These are phyloP conservation scores for Singerocomus inundabilis DNA, from an alignment of 1,284 basidiomycete species.

Conservation along the genomic window DNA sequence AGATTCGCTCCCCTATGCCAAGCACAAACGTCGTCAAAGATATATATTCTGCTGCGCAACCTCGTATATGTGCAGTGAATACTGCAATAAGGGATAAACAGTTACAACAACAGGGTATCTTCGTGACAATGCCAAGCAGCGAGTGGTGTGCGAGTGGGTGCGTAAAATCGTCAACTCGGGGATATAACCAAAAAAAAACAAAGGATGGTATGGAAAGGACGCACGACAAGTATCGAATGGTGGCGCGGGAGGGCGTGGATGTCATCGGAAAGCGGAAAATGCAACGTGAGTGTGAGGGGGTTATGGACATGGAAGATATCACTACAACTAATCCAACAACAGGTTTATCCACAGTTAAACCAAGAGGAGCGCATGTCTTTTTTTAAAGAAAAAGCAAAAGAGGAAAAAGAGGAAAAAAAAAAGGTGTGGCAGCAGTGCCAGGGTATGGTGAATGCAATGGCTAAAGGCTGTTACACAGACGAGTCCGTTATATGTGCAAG, in stretches of 20 bases:
- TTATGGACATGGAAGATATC: constrained; percentile 33
- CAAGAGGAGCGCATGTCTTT: constrained; percentile 26
- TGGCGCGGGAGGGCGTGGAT: neutral
- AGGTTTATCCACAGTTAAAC: constrained; percentile 35
- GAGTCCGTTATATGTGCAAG: constrained; percentile 25
- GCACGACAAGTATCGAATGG: constrained; percentile 21
- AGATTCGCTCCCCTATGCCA: too few relatives aligned
- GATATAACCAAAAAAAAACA: constrained; percentile 29
- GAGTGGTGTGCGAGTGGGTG: constrained; percentile 17
- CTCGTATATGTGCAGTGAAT: constrained; percentile 26
- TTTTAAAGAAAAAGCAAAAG: too few relatives aligned
- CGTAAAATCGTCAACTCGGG: constrained; percentile 34
- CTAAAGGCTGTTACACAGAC: constrained; percentile 30
- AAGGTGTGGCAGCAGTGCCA: constrained; percentile 29
- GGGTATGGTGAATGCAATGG: constrained; percentile 33
- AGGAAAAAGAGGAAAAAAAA: neutral
- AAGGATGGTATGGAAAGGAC: constrained; percentile 9
- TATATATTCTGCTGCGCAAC: constrained; percentile 38
- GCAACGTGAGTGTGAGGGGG: constrained; percentile 25
- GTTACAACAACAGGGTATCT: constrained; percentile 38
- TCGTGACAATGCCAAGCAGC: constrained; percentile 31
- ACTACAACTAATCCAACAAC: constrained; percentile 38
- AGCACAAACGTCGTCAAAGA: constrained; percentile 35
- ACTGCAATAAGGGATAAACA: constrained; percentile 27
- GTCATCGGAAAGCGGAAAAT: constrained; percentile 12